A percentile compares a stretch with the other conserved stretches of the same genome.
Evolutionary conservation across 2,329 filamentous ascomycete genomes (phyloP).

Genomic region (Neopestalotiopsis clavispora): DNA sequence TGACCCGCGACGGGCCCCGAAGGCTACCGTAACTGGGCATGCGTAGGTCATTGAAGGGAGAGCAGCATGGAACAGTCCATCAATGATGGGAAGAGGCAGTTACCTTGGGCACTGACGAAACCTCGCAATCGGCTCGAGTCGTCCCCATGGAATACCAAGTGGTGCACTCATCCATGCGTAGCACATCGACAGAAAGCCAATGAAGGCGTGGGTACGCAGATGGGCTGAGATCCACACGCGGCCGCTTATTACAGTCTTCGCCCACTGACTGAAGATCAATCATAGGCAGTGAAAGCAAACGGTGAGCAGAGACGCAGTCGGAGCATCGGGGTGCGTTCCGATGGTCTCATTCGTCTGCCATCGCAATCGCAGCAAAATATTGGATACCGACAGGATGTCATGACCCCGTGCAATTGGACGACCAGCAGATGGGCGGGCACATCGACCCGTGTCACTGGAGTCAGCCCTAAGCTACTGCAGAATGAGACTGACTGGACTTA

Average conservation of each 20-base stretch:
- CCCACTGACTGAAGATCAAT: neutral
- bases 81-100: neutral
- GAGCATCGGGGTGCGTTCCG: neutral
- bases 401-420: neutral
- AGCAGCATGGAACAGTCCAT: neutral
- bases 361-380: neutral
- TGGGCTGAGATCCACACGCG: neutral
- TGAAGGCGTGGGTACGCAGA: neutral
- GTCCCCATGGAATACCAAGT: neutral
- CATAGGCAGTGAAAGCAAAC: neutral
- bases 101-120: neutral
- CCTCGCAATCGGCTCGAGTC: neutral
- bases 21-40: neutral
- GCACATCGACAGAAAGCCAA: neutral
- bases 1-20: neutral
- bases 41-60: neutral
- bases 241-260: neutral
- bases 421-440: neutral
- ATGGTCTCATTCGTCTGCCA: neutral
- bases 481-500: neutral
- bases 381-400: neutral
- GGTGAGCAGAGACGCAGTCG: neutral
- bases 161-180: neutral
- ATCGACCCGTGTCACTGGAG: slow-evolving; percentile 5
- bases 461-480: neutral